Evolutionary conservation across 805 yeast species (phyloP), one percentile per base, ranked within the genome.

Genomic region (Sugiyamaella lignohabitans): DNA sequence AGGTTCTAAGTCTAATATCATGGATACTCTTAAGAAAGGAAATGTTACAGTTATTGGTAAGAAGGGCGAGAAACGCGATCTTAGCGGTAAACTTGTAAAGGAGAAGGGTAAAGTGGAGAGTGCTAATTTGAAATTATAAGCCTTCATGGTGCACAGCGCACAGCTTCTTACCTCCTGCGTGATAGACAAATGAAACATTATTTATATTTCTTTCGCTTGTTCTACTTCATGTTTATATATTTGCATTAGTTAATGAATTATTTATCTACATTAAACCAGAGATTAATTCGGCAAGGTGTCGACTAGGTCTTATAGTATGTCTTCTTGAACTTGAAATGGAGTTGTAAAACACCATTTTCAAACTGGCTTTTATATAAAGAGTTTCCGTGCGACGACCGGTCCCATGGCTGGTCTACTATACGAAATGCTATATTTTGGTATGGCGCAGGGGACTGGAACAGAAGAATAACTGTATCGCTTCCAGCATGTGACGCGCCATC

Each of bases 31-130:
- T 56, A 78, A 74, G 64, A 85, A 83, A 53, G 84, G 80, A 63
- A 86, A 87, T 58, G 79, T 87, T 56, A 84, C 93, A 1, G 76
- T 86, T 51, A 80, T 87, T 59, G 87, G 82, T 59, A 78, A 75
- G 55, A 76, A 78, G 62, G 95, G 95, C 58, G 81, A 80, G 59
- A 76, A 77, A 68, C 75, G 81, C 45, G 93, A 85, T 62, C 73
- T 82, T 50, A 74, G 72, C 53, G 95, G 95, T 61, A 78, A 82
- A 48, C 63, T 74, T 42, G 78, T 77, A 57, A 78, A 72, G 59
- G 70, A 71, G 14, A 59, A 62, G 43, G 65, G 51, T 16, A 52
- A 53, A 29, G 40, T 50, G 3, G 43, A 48, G 5, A 56, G 60
- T 3, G 40, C 58, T 4, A 53, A 58, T 38, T 51, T 67, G 38